phyloP scores from a whole-genome alignment of 345 rosid species.

The Corchorus capsularis region DNA sequence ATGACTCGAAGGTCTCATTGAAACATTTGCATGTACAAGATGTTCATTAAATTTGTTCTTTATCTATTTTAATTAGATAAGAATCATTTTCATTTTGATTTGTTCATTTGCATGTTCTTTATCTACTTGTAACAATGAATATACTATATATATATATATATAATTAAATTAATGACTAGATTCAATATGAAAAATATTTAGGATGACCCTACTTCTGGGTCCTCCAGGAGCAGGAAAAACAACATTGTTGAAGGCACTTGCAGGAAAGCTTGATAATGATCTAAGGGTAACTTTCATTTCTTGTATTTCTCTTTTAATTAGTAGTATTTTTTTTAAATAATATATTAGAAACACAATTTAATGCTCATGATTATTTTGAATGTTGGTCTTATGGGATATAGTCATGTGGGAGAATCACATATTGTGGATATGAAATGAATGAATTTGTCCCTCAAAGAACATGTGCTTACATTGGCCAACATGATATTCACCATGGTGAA shows the following conservation, averaged over 20 bases:
- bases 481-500: conserved; percentile 79
- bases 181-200: conserved; percentile 28
- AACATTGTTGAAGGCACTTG: conserved; percentile 71
- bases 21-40: no score
- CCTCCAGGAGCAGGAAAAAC: conserved; percentile 93
- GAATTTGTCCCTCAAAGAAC: conserved; percentile 81
- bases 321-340: not conserved
- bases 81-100: no score
- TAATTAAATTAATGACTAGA: not conserved
- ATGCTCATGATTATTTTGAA: not conserved
- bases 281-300: conserved; percentile 47
- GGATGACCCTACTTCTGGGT: conserved; percentile 87
- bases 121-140: no score
- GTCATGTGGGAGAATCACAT: conserved; percentile 62
- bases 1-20: no score
- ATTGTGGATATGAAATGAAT: conserved; percentile 63
- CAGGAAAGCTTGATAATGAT: conserved; percentile 63
- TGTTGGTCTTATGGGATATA: conserved; percentile 25
- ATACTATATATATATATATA: no score
- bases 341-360: not conserved
- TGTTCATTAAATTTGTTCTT: no score
- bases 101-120: no score
- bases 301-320: not conserved
- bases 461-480: conserved; percentile 76
- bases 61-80: no score